Conservation (phyloP, 345 rosid genomes). For the Linum tenue region DNA sequence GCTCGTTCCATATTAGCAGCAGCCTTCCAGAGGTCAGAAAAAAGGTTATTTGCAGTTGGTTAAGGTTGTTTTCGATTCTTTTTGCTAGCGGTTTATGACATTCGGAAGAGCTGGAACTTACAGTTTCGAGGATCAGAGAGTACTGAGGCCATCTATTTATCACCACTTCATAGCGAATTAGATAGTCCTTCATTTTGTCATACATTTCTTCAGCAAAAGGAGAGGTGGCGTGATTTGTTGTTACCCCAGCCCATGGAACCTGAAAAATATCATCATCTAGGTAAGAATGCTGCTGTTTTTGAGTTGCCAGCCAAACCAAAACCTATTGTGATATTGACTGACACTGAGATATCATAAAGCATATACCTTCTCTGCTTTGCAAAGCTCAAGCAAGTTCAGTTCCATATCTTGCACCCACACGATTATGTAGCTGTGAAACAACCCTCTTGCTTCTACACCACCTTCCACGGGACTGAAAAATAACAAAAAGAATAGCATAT, state of each 20-base stretch:
- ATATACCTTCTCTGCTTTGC: slow-evolving; percentile 26
- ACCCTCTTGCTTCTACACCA: slow-evolving; percentile 21
- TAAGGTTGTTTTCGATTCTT: background rate
- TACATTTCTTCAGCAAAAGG: slow-evolving; percentile 95
- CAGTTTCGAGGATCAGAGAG: slow-evolving; percentile 75
- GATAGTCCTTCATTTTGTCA: slow-evolving; percentile 62
- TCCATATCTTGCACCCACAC: slow-evolving; percentile 32
- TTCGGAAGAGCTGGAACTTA: slow-evolving; percentile 23
- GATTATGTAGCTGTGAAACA: slow-evolving; percentile 27
- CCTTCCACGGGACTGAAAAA: slow-evolving; percentile 20
- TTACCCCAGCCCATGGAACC: slow-evolving; percentile 84
- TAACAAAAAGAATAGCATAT: slow-evolving; percentile 5
- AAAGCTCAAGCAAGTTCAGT: slow-evolving; percentile 22
- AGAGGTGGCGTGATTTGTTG: slow-evolving; percentile 78
- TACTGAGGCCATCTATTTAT: slow-evolving; percentile 92
- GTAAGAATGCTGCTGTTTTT: background rate
- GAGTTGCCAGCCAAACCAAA: slow-evolving; percentile 2
- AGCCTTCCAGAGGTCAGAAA: slow-evolving; percentile 36
- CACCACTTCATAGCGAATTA: slow-evolving; percentile 73
- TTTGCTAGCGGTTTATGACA: no score
- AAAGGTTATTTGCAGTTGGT: background rate
- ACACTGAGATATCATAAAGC: background rate
- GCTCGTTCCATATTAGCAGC: slow-evolving; percentile 76
- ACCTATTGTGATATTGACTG: background rate
- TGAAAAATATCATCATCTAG: slow-evolving; percentile 21